Evolutionary conservation across 208 protist species (phyloP), one percentile per base, ranked within the genome.

Genomic region (Herpetomonas samuelpessoai): DNA sequence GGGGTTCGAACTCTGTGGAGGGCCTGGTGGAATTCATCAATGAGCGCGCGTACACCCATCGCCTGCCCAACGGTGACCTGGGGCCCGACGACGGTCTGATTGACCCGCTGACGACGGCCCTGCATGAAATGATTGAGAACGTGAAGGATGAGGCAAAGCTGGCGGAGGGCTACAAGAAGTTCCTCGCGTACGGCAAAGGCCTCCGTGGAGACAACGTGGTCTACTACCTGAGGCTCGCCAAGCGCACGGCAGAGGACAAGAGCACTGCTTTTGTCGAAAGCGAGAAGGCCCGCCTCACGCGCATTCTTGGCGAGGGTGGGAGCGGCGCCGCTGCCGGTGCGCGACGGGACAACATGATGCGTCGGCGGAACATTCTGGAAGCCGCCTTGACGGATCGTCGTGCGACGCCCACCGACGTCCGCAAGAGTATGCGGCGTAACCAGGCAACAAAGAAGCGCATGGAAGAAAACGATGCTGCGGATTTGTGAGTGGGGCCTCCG

Each of bases 11-110:
- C 18, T 48, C 58, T 1, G 24, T 85, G 16, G 77, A 85, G 19
- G 78, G 69, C 16, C 31, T 97, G 14, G 19, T 92, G 1, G 52
- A 29, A 3, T 96, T 84, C 55, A 58, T 95, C 25, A 92, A 95
- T 57, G 41, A 79, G 49, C 29, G 74, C 38, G 58, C 72, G 24
- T 56, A 61, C n/a, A 83, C 68, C 39, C 28, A 71, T 9, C 82
- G 86, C 9, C 64, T 80, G 3, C 22, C 57, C 41, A 67, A 77
- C 60, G 86, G 86, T 26, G 82, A 85, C 35, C 48, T 91, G n/a
- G 57, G 62, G 2, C 55, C 46, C 51, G 51, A 67, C n/a, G 61
- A 62, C 44, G 86, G 86, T 24, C 72, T 88, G 2, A 3, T 71
- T 2, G 64, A 48, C 14, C 59, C 46, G 28, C 47, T 91, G 29